phyloP scores from a whole-genome alignment of 208 protist genomes.

The Leishmania braziliensis region DNA sequence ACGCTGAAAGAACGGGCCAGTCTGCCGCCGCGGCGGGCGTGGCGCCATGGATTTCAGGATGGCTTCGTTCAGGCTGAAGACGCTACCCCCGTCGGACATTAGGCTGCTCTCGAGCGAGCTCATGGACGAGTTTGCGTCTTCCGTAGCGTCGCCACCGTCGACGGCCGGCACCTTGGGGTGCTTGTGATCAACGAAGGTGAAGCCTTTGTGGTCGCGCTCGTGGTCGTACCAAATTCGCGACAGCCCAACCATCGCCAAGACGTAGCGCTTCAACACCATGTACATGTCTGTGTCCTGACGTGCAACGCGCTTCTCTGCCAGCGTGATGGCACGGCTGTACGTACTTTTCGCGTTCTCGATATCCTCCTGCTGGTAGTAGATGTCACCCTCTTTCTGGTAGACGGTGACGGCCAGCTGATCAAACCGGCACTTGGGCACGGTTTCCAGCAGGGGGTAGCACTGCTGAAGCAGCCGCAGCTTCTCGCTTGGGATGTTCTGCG shows the following conservation, averaged over 20 bases:
- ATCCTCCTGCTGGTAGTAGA: slow-evolving; percentile 57
- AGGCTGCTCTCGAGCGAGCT: slow-evolving; percentile 65
- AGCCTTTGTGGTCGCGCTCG: slow-evolving; percentile 72
- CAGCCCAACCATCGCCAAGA: slow-evolving; percentile 80
- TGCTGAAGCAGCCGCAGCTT: slow-evolving; percentile 57
- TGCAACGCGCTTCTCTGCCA: slow-evolving; percentile 81
- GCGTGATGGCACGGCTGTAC: slow-evolving; percentile 75
- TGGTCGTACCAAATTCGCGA: slow-evolving; percentile 83
- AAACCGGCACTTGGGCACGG: slow-evolving; percentile 56
- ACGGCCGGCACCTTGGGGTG: slow-evolving; percentile 34
- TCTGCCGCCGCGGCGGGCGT: slow-evolving; percentile 50
- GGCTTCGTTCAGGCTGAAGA: slow-evolving; percentile 80
- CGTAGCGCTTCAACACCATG: slow-evolving; percentile 85
- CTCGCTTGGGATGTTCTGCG: slow-evolving; percentile 35
- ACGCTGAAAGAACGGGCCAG: slow-evolving; percentile 58
- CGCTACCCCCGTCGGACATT: slow-evolving; percentile 50
- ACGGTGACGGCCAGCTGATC: slow-evolving; percentile 78
- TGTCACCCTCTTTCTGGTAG: slow-evolving; percentile 80
- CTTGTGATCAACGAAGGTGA: slow-evolving; percentile 48
- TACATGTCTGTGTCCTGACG: slow-evolving; percentile 78
- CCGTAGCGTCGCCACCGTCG: slow-evolving; percentile 21
- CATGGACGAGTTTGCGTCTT: slow-evolving; percentile 29
- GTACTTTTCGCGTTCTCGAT: slow-evolving; percentile 60
- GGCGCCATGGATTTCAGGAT: slow-evolving; percentile 79
- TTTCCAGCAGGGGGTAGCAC: slow-evolving; percentile 71